Evolutionary conservation across 148 eudicot genomes (phyloP).

Genomic region (Rhododendron henanense): DNA sequence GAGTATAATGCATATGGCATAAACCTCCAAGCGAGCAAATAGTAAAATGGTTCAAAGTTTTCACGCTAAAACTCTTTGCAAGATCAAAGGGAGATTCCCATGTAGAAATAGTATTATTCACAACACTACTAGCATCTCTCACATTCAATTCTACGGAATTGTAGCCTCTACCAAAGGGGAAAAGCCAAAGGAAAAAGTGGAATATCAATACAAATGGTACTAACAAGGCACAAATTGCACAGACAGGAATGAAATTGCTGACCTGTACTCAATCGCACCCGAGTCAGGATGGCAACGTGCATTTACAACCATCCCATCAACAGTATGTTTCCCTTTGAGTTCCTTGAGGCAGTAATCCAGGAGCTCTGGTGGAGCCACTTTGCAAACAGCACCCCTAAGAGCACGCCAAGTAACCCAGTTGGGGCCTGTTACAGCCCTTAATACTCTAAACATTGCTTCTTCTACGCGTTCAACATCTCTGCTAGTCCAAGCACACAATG

Average conservation of each 20-base stretch:
- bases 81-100: neutral
- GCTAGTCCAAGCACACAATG: slow-evolving; percentile 61
- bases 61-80: neutral
- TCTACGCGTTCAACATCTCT: slow-evolving; percentile 55
- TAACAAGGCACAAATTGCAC: neutral
- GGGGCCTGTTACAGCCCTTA: slow-evolving; percentile 61
- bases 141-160: neutral
- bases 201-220: neutral
- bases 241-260: neutral
- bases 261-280: slow-evolving; percentile 83
- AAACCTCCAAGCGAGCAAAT: neutral
- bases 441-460: slow-evolving; percentile 70
- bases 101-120: neutral
- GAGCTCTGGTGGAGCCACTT: slow-evolving; percentile 63
- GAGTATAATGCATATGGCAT: neutral
- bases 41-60: neutral
- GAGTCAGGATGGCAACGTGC: slow-evolving; percentile 60
- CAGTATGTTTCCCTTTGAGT: slow-evolving; percentile 59
- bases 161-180: neutral
- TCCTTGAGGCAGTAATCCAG: slow-evolving; percentile 84
- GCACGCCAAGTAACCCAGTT: slow-evolving; percentile 89
- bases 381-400: slow-evolving; percentile 82
- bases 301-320: slow-evolving; percentile 56
- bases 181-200: neutral
- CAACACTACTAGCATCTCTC: neutral